Evolutionary conservation across 176 grass and related monocot genomes (phyloP), one percentile per base, ranked within the genome.

Genomic region (Melocanna baccifera): DNA sequence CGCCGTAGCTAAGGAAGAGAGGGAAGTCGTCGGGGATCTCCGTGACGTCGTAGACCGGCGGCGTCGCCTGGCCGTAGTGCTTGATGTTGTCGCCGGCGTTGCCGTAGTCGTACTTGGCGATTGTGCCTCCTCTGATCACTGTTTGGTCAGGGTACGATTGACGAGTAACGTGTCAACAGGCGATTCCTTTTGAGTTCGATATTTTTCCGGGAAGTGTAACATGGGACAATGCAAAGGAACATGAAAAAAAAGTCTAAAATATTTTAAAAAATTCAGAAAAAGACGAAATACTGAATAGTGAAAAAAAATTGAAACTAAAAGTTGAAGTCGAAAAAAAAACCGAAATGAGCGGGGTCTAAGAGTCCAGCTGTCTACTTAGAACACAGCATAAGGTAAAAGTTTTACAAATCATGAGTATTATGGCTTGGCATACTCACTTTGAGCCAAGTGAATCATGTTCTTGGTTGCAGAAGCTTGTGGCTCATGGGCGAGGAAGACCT

Each of bases 51-150:
- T 93, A 93, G 0, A 29, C 52, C 3, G 91, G 91, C 18, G 88
- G 83, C 41, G 56, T 75, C 13, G 66, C 71, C 22, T 90, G 86
- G 16, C 88, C 86, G 53, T 93, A 93, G 69, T 90, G 56, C 37
- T 66, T 26, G 13, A 64, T 86, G 86, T 93, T 93, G 39, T 78
- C 86, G 10, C 22, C 18, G 9, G 83, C 73, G 39, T 84, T 71
- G 15, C 70, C 74, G n/a, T 93, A 93, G 75, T 93, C 63, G 78
- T 91, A 93, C 48, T 88, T 91, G n/a, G 78, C 81, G 63, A 93
- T 75, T 19, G 29, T 78, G 12, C 91, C 91, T 56, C 73, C 10
- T 26, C 91, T 79, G 42, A 93, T 79, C 82, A 87, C 88, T 93
- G 69, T 22, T 82, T 15, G 5, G 30, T 62, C 0, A 16, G 47